A percentile compares a stretch with the other conserved stretches of the same genome.
Evolutionary conservation across 2,329 filamentous ascomycete genomes (phyloP).

Genomic region (Alternaria sp.): DNA sequence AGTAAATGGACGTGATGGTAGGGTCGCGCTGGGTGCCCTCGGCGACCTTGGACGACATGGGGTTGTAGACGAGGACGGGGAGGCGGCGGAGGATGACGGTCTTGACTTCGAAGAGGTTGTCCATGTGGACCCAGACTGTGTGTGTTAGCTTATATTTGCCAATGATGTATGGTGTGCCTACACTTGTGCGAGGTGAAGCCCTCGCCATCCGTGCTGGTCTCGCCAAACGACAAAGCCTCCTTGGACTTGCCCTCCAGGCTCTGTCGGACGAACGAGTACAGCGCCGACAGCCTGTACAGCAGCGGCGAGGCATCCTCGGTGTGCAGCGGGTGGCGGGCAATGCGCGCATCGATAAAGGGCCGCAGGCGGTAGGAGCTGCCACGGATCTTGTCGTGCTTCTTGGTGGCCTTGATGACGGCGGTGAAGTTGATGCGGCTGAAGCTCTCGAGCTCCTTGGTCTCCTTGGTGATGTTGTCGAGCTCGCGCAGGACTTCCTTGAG

Average conservation of each 20-base stretch:
- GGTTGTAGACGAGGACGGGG: conserved; percentile 91
- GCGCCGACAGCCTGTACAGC: conserved; percentile 84
- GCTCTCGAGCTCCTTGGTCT: conserved; percentile 91
- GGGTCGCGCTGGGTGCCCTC: conserved; percentile 81
- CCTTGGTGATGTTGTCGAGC: conserved; percentile 85
- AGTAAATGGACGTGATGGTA: conserved; percentile 93
- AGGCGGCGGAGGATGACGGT: conserved; percentile 90
- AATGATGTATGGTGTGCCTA: conserved; percentile 50
- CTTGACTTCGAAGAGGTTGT: conserved; percentile 96
- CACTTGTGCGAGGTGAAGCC: conserved; percentile 87
- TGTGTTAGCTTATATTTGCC: conserved; percentile 38
- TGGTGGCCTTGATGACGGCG: conserved; percentile 95
- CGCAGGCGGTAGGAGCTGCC: conserved; percentile 86
- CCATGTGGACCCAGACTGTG: conserved; percentile 89
- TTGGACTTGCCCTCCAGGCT: conserved; percentile 69
- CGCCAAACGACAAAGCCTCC: conserved; percentile 53
- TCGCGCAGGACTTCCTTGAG: conserved; percentile 77
- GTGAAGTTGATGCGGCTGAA: conserved; percentile 98
- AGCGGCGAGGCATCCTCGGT: conserved; percentile 92
- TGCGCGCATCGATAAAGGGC: conserved; percentile 86
- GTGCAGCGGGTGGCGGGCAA: conserved; percentile 91
- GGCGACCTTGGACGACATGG: conserved; percentile 80
- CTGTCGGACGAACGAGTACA: conserved; percentile 94
- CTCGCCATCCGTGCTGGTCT: conserved; percentile 58
- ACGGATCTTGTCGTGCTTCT: conserved; percentile 97